A percentile compares a stretch with the other conserved stretches of the same genome.
These are phyloP conservation scores for Solanum sejunctum DNA, from an alignment of 257 asterid species.

Conservation along the genomic window DNA sequence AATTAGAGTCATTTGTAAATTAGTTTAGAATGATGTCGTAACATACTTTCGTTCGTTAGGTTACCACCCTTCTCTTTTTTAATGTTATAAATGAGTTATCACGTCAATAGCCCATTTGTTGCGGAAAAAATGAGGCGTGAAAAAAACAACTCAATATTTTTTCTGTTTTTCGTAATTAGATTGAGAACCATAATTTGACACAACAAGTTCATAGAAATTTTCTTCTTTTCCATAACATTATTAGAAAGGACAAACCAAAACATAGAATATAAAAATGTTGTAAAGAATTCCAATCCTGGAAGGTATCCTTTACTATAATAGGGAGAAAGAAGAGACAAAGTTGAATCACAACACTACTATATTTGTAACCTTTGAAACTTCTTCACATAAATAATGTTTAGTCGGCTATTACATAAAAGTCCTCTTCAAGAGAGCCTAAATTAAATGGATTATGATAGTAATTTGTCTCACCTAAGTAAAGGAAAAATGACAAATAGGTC, in stretches of 20 bases:
- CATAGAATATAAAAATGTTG: neutral
- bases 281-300: neutral
- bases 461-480: too few species aligned
- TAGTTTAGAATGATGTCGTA: too few species aligned
- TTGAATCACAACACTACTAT: neutral
- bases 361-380: neutral
- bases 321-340: neutral
- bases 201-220: neutral
- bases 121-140: too few species aligned
- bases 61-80: too few species aligned
- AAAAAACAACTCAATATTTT: neutral
- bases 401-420: too few species aligned
- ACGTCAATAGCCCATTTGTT: too few species aligned
- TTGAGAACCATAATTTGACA: neutral
- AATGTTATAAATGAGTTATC: too few species aligned
- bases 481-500: too few species aligned
- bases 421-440: too few species aligned
- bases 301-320: neutral
- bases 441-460: too few species aligned
- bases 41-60: too few species aligned
- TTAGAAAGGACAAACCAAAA: neutral
- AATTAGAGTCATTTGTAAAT: too few species aligned
- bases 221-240: neutral
- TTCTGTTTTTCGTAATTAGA: neutral
- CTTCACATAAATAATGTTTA: neutral